These are phyloP conservation scores for Exutisphaerella laricina DNA, from an alignment of 2,329 filamentous ascomycete species.

Conservation along the genomic window DNA sequence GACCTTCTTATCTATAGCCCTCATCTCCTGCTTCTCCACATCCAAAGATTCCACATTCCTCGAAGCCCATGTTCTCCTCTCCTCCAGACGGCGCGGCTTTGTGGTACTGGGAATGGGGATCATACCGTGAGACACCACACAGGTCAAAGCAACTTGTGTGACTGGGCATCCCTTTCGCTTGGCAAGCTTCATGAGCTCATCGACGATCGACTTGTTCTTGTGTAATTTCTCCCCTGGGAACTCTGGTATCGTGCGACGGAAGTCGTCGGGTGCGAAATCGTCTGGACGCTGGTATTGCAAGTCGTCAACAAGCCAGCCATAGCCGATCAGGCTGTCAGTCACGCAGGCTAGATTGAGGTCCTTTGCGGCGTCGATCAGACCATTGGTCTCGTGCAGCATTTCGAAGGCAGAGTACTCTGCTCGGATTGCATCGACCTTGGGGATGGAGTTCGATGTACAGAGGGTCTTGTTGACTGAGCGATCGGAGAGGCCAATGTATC, in stretches of 20 bases:
- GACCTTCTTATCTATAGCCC: conserved; percentile 35
- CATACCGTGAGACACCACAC: conserved; percentile 25
- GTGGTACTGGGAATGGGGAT: conserved; percentile 24
- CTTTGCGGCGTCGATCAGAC: conserved; percentile 39
- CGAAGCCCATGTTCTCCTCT: conserved; percentile 21
- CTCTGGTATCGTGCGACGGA: conserved; percentile 25
- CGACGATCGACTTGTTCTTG: conserved; percentile 27
- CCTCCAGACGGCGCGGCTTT: conserved; percentile 19
- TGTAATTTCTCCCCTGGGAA: conserved; percentile 29
- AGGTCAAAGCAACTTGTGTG: conserved; percentile 24
- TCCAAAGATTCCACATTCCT: conserved; percentile 30
- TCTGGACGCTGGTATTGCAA: conserved; percentile 34
- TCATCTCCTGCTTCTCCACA: conserved; percentile 38
- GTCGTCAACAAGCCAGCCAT: conserved; percentile 39
- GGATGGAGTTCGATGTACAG: conserved; percentile 43
- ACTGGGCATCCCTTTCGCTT: conserved; percentile 20
- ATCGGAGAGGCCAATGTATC: conserved; percentile 47
- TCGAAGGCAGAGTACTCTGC: conserved; percentile 48
- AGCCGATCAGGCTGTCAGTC: conserved; percentile 37
- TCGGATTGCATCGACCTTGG: conserved; percentile 47
- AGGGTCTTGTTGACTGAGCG: conserved; percentile 44
- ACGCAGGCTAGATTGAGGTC: conserved; percentile 42
- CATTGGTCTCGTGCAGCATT: conserved; percentile 42
- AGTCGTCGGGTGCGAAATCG: conserved; percentile 34
- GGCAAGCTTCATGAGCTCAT: conserved; percentile 24